Percentiles rank a stretch among this genome's conserved stretches.
Evolutionary conservation across 441 rosid species (phyloP).

Genomic region (Pelargonium citronellum): DNA sequence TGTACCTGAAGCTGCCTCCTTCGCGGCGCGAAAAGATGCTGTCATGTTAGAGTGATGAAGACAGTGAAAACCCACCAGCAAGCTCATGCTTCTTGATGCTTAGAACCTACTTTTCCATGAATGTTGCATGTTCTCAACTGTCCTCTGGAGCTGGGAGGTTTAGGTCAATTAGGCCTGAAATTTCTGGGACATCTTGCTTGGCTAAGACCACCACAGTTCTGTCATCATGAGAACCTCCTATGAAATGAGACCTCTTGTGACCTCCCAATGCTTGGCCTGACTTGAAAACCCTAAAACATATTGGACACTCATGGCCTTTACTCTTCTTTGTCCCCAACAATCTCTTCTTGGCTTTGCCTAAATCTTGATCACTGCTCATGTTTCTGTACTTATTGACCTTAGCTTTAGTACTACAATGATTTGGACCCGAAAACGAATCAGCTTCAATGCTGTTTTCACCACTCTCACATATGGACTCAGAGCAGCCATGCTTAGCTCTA

Average conservation of each 20-base stretch:
- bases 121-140: constrained; percentile 33
- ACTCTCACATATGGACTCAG: constrained; percentile 29
- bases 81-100: constrained; percentile 16
- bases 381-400: too few species aligned
- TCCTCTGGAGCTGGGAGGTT: constrained; percentile 53
- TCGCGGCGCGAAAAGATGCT: too few species aligned
- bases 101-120: constrained; percentile 33
- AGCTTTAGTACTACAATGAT: constrained; percentile 20
- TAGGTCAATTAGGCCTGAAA: constrained; percentile 51
- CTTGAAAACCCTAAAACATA: constrained; percentile 68
- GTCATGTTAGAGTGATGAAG: too few species aligned
- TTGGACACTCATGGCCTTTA: constrained; percentile 67
- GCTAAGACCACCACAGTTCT: constrained; percentile 38
- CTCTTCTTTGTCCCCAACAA: constrained; percentile 32
- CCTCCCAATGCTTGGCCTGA: constrained; percentile 95
- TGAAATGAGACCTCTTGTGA: constrained; percentile 83
- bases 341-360: constrained; percentile 29
- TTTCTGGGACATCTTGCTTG: constrained; percentile 34
- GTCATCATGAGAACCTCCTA: constrained; percentile 44
- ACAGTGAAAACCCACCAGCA: background rate
- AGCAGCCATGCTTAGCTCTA: too few species aligned
- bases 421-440: constrained; percentile 29
- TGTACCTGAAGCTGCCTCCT: too few species aligned
- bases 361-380: constrained; percentile 17
- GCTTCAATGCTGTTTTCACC: constrained; percentile 46